A percentile compares a stretch with the other conserved stretches of the same genome.
Evolutionary conservation across 306 rosid species (phyloP).

Genomic region (Prunus dulcis): DNA sequence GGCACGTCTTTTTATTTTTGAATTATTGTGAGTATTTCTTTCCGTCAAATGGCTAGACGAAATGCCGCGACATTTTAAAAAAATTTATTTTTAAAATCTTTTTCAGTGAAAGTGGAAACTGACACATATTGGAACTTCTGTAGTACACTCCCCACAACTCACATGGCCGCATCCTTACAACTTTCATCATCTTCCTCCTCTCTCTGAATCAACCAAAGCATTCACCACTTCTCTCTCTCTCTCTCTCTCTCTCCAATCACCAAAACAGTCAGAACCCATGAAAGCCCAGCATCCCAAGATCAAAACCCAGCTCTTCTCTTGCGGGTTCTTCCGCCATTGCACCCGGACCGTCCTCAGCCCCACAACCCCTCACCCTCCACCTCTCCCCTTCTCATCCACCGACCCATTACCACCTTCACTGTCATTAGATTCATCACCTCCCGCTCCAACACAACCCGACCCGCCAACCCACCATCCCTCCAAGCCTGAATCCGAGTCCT

Average conservation of each 20-base stretch:
- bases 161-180: conserved; percentile 9
- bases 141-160: not conserved
- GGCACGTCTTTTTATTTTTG: not conserved
- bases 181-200: conserved; percentile 1
- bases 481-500: conserved; percentile 50
- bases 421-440: conserved; percentile 10
- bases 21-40: not conserved
- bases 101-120: conserved; percentile 5
- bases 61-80: not conserved
- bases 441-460: conserved; percentile 3
- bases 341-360: conserved; percentile 80
- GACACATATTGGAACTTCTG: conserved; percentile 8
- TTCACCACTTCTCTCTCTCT: not conserved
- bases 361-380: conserved; percentile 50
- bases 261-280: conserved; percentile 33
- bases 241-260: not conserved
- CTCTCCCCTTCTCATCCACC: conserved; percentile 38
- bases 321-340: conserved; percentile 92
- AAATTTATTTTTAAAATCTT: not conserved
- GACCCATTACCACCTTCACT: conserved; percentile 23
- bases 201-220: not conserved
- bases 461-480: conserved; percentile 16
- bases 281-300: conserved; percentile 80
- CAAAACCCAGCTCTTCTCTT: conserved; percentile 87
- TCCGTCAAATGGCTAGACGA: not conserved